Evolutionary conservation across 345 rosid genomes (phyloP), one percentile per base, ranked within the genome.

Genomic region (Murraya koenigii): DNA sequence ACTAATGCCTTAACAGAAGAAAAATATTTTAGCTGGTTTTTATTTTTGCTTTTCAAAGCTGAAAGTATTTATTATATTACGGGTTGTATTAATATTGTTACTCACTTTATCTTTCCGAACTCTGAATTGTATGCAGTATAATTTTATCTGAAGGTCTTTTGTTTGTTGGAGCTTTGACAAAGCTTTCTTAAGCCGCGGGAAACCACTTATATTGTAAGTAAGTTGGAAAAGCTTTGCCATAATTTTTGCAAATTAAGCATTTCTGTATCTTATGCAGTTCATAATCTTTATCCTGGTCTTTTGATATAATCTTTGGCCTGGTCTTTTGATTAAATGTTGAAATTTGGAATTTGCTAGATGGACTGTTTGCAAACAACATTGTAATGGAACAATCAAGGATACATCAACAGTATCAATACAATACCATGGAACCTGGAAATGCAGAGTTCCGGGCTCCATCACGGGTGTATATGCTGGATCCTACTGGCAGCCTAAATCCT

Each of bases 311-410:
- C 15, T 66, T 74, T 44, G 49, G 11, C 17, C 49, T 44, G 49
- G 66, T 66, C 36, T 59, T 15, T 66, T n/a, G 66, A 66, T 71
- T 41, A 59, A 62, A 78, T 58, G 71, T 61, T 80, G 74, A 32
- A 47, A 10, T 35, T 62, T 36, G 71, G 55, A 33, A 75, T 58
- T 26, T 38, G 61, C 32, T 69, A n/a, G 22, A 55, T 78, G 36
- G 67, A 64, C 74, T 30, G 59, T 52, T 63, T 78, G 79, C 76
- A 38, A 74, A 66, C 52, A 62, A 77, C 62, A 66, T 77, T 71
- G 58, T 72, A 67, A 89, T 86, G 90, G 94, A 92, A 33, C 84
- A 82, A 32, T 76, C 91, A 38, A 86, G 87, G 55, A 71, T 70
- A 36, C 82, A 78, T 32, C 83, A 80, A 62, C 69, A 78, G 41